Percentiles rank a stretch among this genome's conserved stretches.
phyloP scores from a whole-genome alignment of 306 rosid genomes.

The Prunus mira region DNA sequence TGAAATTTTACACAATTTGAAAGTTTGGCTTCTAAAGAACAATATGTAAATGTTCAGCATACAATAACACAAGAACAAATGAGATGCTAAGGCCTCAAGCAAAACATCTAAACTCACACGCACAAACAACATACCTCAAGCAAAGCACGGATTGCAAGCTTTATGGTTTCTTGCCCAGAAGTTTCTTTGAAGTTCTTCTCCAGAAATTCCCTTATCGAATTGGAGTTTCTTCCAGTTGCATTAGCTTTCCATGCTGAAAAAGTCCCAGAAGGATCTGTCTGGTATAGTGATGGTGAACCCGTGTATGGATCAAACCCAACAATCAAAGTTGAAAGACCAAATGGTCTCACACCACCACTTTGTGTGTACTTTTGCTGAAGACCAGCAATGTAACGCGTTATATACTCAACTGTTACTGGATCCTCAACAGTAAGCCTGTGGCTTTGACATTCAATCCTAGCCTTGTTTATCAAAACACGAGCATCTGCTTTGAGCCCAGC shows the following conservation, averaged over 20 bases:
- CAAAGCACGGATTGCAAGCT: constrained; percentile 91
- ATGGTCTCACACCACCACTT: constrained; percentile 96
- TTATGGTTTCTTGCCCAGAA: constrained; percentile 83
- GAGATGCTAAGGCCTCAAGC: not conserved
- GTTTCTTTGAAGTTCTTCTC: constrained; percentile 93
- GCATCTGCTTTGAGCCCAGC: constrained; percentile 99
- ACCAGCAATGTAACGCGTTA: constrained; percentile 91
- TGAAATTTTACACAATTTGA: constrained; percentile 9
- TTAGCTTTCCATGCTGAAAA: constrained; percentile 98
- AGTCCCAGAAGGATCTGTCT: constrained; percentile 97
- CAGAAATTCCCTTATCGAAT: constrained; percentile 82
- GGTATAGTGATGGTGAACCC: constrained; percentile 64
- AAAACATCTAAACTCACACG: not conserved
- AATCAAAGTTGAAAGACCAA: constrained; percentile 94
- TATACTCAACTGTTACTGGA: constrained; percentile 91
- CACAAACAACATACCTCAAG: constrained; percentile 58
- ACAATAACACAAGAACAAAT: not conserved
- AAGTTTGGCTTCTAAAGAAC: not conserved
- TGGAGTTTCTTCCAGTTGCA: constrained; percentile 93
- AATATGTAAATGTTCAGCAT: constrained; percentile 12
- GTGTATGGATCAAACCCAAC: constrained; percentile 94
- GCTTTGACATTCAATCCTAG: constrained; percentile 91
- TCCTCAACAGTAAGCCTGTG: constrained; percentile 96
- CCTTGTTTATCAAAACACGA: constrained; percentile 82
- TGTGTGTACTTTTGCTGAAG: constrained; percentile 99